Evolutionary conservation across 768 basidiomycete genomes (phyloP).

Genomic region (Boletus bicolor): DNA sequence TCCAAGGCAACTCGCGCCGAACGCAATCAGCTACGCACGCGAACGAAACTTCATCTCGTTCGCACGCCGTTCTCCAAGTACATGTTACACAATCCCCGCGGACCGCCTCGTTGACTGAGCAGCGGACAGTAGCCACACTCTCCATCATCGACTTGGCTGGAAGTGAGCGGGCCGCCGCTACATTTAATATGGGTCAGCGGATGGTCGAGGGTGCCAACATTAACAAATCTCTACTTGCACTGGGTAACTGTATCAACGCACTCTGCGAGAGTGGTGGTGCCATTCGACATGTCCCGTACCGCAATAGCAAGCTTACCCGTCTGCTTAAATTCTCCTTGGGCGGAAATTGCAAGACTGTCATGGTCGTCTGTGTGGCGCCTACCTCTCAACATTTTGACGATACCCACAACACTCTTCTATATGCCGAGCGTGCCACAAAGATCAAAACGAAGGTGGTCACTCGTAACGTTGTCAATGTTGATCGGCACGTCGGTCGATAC

Average conservation of each 20-base stretch:
- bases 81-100: slow-evolving; percentile 86
- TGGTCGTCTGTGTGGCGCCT: slow-evolving; percentile 97
- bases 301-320: slow-evolving; percentile 97
- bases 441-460: slow-evolving; percentile 98
- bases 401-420: slow-evolving; percentile 96
- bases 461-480: slow-evolving; percentile 91
- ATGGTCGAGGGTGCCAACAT: slow-evolving; percentile 99
- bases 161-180: slow-evolving; percentile 94
- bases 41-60: slow-evolving; percentile 94
- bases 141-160: slow-evolving; percentile 99
- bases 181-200: slow-evolving; percentile 94
- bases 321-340: slow-evolving; percentile 96
- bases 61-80: slow-evolving; percentile 96
- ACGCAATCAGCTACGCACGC: slow-evolving; percentile 95
- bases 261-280: slow-evolving; percentile 92
- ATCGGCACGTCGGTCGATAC: slow-evolving; percentile 93
- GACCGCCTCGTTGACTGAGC: slow-evolving; percentile 79
- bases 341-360: slow-evolving; percentile 98
- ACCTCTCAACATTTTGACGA: slow-evolving; percentile 96
- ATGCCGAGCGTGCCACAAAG: slow-evolving; percentile 96
- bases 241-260: slow-evolving; percentile 98
- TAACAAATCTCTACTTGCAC: slow-evolving; percentile 95
- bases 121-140: slow-evolving; percentile 82
- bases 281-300: slow-evolving; percentile 88
- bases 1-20: slow-evolving; percentile 81